Percentiles rank a stretch among this genome's conserved stretches.
phyloP scores from a whole-genome alignment of 1,284 basidiomycete species.

The Malassezia restricta region DNA sequence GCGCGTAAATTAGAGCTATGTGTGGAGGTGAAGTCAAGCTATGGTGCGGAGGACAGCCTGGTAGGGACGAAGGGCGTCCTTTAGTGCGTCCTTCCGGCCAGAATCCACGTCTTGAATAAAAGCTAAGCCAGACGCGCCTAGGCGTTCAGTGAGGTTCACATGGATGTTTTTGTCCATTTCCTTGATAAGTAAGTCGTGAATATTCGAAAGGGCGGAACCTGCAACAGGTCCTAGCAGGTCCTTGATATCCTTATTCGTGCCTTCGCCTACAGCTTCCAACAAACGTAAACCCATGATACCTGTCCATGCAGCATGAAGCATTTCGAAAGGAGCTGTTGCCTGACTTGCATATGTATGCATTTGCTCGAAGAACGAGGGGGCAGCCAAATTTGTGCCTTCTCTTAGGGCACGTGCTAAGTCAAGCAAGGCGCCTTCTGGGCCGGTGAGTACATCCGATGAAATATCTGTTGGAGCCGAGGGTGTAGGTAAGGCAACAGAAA shows the following conservation, averaged over 20 bases:
- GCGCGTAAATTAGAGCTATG: not conserved
- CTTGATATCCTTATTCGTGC: not conserved
- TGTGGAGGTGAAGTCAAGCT: not conserved
- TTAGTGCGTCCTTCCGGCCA: not conserved
- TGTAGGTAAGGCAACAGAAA: not conserved
- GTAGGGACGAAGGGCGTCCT: conserved; percentile 1
- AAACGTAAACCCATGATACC: conserved; percentile 8
- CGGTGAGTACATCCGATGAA: not conserved
- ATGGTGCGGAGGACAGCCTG: not conserved
- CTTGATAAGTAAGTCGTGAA: not conserved
- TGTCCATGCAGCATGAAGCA: conserved; percentile 12
- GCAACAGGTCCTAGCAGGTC: not conserved
- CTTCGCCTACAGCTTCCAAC: not conserved
- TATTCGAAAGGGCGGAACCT: not conserved
- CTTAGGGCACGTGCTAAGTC: not conserved
- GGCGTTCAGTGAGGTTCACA: not conserved
- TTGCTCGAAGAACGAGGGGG: not conserved
- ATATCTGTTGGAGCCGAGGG: not conserved
- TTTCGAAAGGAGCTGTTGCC: not conserved
- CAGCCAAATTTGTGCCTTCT: not conserved
- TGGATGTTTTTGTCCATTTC: not conserved
- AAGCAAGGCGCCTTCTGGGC: conserved; percentile 1
- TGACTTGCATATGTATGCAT: not conserved
- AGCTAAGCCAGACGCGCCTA: not conserved
- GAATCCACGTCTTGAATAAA: not conserved